A percentile compares a stretch with the other conserved stretches of the same genome.
Evolutionary conservation across 148 eudicot genomes (phyloP).

Genomic region (Silene latifolia): DNA sequence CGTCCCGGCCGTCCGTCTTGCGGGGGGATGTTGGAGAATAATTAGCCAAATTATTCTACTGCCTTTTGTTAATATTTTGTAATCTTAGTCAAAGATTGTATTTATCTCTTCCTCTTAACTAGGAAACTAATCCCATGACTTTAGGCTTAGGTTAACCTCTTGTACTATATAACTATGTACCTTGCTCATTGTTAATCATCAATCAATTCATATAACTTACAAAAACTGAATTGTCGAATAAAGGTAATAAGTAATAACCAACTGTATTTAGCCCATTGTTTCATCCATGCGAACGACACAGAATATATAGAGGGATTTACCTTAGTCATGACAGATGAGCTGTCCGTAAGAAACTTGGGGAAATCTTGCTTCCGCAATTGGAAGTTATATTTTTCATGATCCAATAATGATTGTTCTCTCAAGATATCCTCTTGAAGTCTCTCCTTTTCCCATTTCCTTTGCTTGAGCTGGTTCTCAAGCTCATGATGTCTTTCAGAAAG

Average conservation of each 20-base stretch:
- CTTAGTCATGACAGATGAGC: constrained; percentile 49
- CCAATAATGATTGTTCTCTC: constrained; percentile 58
- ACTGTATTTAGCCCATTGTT: background rate
- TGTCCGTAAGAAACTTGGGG: constrained; percentile 45
- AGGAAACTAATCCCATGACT: no score
- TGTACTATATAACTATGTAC: no score
- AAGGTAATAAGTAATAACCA: background rate
- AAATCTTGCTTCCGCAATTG: constrained; percentile 60
- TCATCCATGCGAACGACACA: background rate
- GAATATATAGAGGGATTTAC: constrained; percentile 28
- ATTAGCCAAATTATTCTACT: no score
- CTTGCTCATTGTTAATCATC: no score
- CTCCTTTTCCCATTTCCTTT: constrained; percentile 57
- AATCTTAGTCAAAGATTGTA: no score
- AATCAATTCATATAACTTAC: no score
- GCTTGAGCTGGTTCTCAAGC: constrained; percentile 57
- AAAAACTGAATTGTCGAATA: no score
- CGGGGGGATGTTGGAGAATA: no score
- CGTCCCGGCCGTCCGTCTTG: no score
- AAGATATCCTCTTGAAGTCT: constrained; percentile 53
- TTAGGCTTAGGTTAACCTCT: no score
- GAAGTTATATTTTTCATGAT: constrained; percentile 49
- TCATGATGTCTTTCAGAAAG: constrained; percentile 38
- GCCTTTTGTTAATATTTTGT: no score
- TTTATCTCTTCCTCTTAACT: no score